Evolutionary conservation across 2,329 filamentous ascomycete species (phyloP), one percentile per base, ranked within the genome.

Genomic region (Stagonosporopsis cucurbitacearum): DNA sequence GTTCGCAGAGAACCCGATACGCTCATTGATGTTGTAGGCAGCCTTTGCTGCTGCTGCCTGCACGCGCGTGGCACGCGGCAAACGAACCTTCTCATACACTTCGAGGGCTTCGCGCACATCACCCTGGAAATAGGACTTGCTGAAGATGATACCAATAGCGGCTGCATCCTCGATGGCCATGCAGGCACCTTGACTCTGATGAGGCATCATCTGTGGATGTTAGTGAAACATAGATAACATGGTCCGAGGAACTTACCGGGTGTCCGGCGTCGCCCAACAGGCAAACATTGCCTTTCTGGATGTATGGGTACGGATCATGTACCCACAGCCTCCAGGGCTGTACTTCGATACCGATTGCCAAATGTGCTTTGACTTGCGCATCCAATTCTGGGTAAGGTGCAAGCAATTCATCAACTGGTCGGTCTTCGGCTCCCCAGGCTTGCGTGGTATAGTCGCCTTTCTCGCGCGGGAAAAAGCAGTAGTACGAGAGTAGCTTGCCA

Each of bases 81-180:
- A 66, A 20, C 77, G 60, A 1, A 77, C 67, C 9, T 63, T 54
- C 44, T 78, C 68, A 47, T 77, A 78, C 0, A 77, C 50, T 8
- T 67, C 63, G 13, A 78, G 66, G 0, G 72, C 61, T 12, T 71
- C 66, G 4, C 57, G 50, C 0, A 79, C 62, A 37, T 74, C 66
- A 6, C 74, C 74, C 0, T 67, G 54, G 62, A 80, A 82, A 58
- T 80, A 75, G 0, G 73, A 63, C 48, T 74, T 73, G 69, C 75
- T 81, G 67, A 89, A 88, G 0, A 89, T 54, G 15, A 88, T 84
- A 0, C 86, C 86, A 0, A 89, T 70, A 0, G 84, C 84, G 0
- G 84, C 86, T 0, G 85, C 84, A 57, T 89, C 86, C 68, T 89
- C 86, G 40, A 88, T 87, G 0, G 86, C 86, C 85, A 87, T 87